Conservation (phyloP, 352 stramenopile species). For the Phytophthora uliginosa region DNA sequence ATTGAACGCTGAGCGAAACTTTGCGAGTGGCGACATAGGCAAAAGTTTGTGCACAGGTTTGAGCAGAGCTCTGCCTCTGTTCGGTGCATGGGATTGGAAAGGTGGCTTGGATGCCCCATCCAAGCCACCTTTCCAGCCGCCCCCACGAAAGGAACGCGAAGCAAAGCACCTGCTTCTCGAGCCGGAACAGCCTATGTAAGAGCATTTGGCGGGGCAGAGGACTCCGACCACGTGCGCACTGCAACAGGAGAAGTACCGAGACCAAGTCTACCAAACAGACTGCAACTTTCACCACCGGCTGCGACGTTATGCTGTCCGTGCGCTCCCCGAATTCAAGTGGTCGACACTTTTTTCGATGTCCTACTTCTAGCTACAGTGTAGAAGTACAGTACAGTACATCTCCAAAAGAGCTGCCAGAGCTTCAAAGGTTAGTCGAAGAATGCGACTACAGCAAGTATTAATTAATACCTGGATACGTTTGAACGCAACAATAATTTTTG, state of each 20-base stretch:
- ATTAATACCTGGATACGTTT: background rate
- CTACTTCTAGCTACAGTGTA: no score
- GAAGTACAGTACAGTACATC: no score
- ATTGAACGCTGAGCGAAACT: slow-evolving; percentile 17
- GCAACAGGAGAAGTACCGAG: background rate
- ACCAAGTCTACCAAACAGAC: slow-evolving; percentile 10
- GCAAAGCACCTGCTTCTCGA: slow-evolving; percentile 6
- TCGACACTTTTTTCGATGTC: background rate
- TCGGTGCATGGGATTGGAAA: slow-evolving; percentile 10
- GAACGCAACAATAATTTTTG: background rate
- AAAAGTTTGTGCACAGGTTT: no score
- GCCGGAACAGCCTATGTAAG: slow-evolving; percentile 23
- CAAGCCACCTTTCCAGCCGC: no score
- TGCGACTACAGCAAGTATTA: background rate
- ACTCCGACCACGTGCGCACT: background rate
- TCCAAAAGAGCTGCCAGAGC: no score
- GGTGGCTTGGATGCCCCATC: slow-evolving; percentile 21
- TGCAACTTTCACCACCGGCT: background rate
- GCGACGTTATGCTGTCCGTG: slow-evolving; percentile 26
- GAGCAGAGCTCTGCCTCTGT: background rate
- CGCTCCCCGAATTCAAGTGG: background rate
- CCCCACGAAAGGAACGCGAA: background rate
- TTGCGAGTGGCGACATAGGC: slow-evolving; percentile 21
- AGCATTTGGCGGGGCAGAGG: slow-evolving; percentile 4
- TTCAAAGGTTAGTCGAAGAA: background rate